Percentiles rank a stretch among this genome's conserved stretches.
These are phyloP conservation scores for Zoysia pacifica DNA, from an alignment of 176 grass and related monocot genomes.

Conservation along the genomic window DNA sequence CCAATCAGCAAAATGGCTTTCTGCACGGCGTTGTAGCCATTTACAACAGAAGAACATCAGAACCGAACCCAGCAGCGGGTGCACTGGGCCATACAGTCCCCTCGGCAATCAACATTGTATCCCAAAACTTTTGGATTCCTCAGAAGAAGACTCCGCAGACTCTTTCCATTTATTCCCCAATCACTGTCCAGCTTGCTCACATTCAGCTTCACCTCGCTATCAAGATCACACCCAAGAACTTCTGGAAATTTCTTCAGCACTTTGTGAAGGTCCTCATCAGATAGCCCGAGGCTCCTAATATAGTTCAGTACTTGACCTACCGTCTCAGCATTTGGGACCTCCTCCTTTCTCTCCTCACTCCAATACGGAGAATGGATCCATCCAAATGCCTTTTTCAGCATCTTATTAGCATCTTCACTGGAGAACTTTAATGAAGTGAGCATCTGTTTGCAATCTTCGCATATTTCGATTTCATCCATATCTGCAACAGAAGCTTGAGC, in stretches of 20 bases:
- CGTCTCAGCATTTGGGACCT: constrained; percentile 54
- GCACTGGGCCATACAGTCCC: constrained; percentile 85
- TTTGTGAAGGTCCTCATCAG: constrained; percentile 71
- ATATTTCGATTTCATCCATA: constrained; percentile 21
- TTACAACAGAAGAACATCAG: constrained; percentile 37
- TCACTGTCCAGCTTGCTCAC: constrained; percentile 74
- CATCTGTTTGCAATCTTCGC: constrained; percentile 46
- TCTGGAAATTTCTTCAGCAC: constrained; percentile 93
- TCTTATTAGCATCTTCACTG: constrained; percentile 51
- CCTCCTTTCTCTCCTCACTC: constrained; percentile 69
- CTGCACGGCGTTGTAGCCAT: neutral
- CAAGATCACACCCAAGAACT: constrained; percentile 80
- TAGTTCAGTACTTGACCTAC: constrained; percentile 53
- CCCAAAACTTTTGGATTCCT: constrained; percentile 92
- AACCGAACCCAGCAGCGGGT: constrained; percentile 96
- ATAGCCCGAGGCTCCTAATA: constrained; percentile 65
- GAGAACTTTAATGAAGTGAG: constrained; percentile 63
- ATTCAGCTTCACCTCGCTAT: constrained; percentile 71
- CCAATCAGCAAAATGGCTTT: neutral
- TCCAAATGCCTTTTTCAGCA: constrained; percentile 85
- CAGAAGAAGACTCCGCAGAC: constrained; percentile 71
- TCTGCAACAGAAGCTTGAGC: constrained; percentile 43
- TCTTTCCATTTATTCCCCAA: constrained; percentile 83
- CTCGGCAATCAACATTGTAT: constrained; percentile 86
- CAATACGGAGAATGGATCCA: constrained; percentile 89